Evolutionary conservation across 306 rosid genomes (phyloP).

Genomic region (Echinosophora koreensis): DNA sequence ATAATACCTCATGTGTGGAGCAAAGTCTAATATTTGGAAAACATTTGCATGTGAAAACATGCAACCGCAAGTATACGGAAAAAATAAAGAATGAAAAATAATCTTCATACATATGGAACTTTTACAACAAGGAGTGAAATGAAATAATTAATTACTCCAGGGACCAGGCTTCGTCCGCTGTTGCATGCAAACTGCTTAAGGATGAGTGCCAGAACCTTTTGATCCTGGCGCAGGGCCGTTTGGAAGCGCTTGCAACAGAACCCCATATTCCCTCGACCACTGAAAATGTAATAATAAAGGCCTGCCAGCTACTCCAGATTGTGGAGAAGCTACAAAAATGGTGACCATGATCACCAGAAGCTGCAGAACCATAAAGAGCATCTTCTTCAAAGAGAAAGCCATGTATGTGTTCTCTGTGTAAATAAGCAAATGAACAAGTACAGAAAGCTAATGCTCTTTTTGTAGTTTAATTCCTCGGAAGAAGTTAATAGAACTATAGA

Average conservation of each 20-base stretch:
- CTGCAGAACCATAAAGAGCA: not conserved
- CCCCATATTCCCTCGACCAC: slow-evolving; percentile 36
- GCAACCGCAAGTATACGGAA: too few species aligned
- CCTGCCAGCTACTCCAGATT: slow-evolving; percentile 40
- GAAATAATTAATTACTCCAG: too few species aligned
- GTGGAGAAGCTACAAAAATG: not conserved
- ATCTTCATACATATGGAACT: too few species aligned
- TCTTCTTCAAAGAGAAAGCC: slow-evolving; percentile 28
- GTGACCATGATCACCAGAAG: not conserved
- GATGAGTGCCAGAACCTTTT: slow-evolving; percentile 13
- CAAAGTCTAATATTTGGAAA: too few species aligned
- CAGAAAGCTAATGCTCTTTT: too few species aligned
- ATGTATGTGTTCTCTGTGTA: not conserved
- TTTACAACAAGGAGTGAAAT: too few species aligned
- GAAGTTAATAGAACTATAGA: too few species aligned
- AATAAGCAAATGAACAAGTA: too few species aligned
- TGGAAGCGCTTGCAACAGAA: slow-evolving; percentile 41
- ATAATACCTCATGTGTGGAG: too few species aligned
- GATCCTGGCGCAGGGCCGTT: not conserved
- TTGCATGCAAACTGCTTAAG: not conserved
- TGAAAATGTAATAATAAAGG: slow-evolving; percentile 33
- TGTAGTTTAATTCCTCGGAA: too few species aligned
- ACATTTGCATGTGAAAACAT: too few species aligned
- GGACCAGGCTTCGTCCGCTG: not conserved
- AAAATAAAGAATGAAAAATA: too few species aligned